Conservation (phyloP, 805 yeast species). For the Sugiyamaella americana region DNA sequence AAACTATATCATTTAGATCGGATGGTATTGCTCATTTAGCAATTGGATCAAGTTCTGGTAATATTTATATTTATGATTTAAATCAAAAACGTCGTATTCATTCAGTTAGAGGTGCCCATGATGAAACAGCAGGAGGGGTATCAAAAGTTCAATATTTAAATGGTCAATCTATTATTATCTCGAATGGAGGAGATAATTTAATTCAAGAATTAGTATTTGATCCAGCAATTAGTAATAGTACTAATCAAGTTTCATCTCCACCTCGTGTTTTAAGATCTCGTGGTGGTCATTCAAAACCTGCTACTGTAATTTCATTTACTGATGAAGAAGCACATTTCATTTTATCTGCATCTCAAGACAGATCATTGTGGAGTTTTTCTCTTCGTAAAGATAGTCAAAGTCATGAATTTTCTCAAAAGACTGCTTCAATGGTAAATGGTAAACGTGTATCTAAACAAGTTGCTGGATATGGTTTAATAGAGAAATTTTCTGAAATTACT, state of each 20-base stretch:
- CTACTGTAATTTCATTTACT: conserved; percentile 68
- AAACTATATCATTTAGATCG: conserved; percentile 76
- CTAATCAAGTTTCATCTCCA: conserved; percentile 55
- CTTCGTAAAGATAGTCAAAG: conserved; percentile 94
- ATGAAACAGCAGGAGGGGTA: conserved; percentile 70
- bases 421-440: conserved; percentile 24
- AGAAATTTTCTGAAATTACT: conserved; percentile 71
- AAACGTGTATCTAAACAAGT: conserved; percentile 35
- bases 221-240: conserved; percentile 60
- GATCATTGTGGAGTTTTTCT: conserved; percentile 85
- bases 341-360: conserved; percentile 80
- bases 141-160: conserved; percentile 66
- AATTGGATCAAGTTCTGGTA: conserved; percentile 74
- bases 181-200: conserved; percentile 87
- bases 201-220: conserved; percentile 90
- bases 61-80: conserved; percentile 78
- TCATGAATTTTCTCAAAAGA: conserved; percentile 81
- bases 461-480: conserved; percentile 43
- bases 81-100: conserved; percentile 69
- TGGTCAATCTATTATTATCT: conserved; percentile 86
- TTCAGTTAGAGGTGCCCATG: conserved; percentile 64
- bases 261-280: conserved; percentile 89
- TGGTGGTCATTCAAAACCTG: conserved; percentile 97
- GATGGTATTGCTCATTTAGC: conserved; percentile 84
- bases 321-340: conserved; percentile 77